Conservation (phyloP, 371 early-diverging fungal genomes). For the Lichtheimia ornata region DNA sequence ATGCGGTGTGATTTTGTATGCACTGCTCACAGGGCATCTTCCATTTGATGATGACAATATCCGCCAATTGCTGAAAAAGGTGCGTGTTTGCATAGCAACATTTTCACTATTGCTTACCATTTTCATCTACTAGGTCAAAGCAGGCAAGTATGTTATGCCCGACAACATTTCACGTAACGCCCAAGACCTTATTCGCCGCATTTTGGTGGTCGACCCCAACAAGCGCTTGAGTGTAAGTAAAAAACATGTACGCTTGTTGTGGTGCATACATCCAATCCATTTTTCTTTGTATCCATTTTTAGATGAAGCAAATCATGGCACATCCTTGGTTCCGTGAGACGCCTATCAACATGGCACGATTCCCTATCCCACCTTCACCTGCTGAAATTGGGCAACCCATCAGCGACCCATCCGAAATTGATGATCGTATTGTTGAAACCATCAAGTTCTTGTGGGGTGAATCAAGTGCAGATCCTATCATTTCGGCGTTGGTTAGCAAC, state of each 20-base stretch:
- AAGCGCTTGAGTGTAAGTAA: conserved; percentile 45
- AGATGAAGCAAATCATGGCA: conserved; percentile 37
- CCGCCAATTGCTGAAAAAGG: conserved; percentile 73
- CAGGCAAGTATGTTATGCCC: conserved; percentile 62
- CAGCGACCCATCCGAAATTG: conserved; percentile 28
- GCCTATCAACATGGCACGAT: conserved; percentile 16
- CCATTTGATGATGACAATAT: conserved; percentile 85
- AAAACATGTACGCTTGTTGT: neutral
- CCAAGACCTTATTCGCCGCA: conserved; percentile 59
- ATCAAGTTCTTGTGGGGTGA: conserved; percentile 48
- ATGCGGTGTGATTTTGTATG: conserved; percentile 77
- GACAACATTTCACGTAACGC: conserved; percentile 66
- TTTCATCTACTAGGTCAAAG: conserved; percentile 49
- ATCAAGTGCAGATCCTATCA: conserved; percentile 31
- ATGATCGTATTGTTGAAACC: conserved; percentile 38
- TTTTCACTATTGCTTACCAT: too few relatives aligned
- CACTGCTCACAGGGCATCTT: conserved; percentile 73
- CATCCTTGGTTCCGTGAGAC: conserved; percentile 40
- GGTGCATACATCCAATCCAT: neutral
- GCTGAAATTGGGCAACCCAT: conserved; percentile 35
- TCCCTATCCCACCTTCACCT: conserved; percentile 35
- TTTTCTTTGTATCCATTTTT: neutral
- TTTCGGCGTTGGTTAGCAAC: conserved; percentile 43
- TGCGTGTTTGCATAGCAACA: conserved; percentile 19
- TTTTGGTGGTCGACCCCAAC: conserved; percentile 45